Base-by-base conservation (phyloP, 1,284 basidiomycete genomes). In the Tilletia setariae region DNA sequence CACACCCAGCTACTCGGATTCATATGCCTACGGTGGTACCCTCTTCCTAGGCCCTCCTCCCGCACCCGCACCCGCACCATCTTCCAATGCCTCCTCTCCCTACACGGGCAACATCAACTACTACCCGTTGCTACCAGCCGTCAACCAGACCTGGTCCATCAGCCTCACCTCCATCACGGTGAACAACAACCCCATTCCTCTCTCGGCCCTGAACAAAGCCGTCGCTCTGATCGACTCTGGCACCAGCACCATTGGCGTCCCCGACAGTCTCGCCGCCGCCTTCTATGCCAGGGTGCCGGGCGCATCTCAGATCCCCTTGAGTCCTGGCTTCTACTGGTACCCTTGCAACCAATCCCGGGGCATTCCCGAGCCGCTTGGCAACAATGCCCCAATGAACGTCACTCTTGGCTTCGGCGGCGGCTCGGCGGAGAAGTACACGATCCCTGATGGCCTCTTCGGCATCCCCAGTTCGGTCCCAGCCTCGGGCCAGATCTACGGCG, bases 251-350 rank as follows among this genome's bases (percentile, higher is more conserved):
- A 30, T 61, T 19, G 56, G 25, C 16, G 56, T 40, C 6, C 56
- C 56, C 30, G 56, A 61, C 30, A 19, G 28, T 15, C 30, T 61
- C 56, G 56, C 32, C n/a, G 32, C 56, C 25, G 56, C 56, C 15
- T 61, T 61, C 56, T 61, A 61, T 15, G 23, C 56, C 28, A 28
- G 28, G 2, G 13, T 61, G 32, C 56, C 30, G 1, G 28, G 28
- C 1, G 56, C 56, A 19, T 28, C 32, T 8, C 56, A 25, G 13
- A 30, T 61, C 6, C 56, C 56, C 3, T 30, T 61, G 16, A 32
- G 16, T 11, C 56, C 56, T 16, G 56, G 56, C 15, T 61, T 32
- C 56, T 61, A 30, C 28, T 61, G 56, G 56, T 61, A 61, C 56
- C 56, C 56, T 15, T 61, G 56, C 51, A 53, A 53, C 15, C 51